Evolutionary conservation across 2,329 filamentous ascomycete species (phyloP), one percentile per base, ranked within the genome.

Genomic region (Cladophialophora exuberans): DNA sequence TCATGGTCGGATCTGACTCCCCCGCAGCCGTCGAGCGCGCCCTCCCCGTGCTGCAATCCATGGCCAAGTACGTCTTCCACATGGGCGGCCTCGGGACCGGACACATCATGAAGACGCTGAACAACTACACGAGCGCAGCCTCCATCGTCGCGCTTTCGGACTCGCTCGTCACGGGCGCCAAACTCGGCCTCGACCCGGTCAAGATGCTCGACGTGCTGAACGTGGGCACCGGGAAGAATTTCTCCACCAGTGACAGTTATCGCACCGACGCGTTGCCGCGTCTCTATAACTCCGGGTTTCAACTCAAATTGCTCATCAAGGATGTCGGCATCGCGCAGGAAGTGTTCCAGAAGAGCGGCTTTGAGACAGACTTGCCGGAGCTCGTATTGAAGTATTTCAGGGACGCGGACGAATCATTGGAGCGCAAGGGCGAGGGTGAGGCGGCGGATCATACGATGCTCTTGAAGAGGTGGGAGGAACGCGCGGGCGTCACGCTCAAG

Each of bases 161-260:
- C 30, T 52, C 53, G 1, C 45, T 62, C 5, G 55, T 62, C 4
- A 56, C 58, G 23, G 60, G 60, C 38, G 58, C 61, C 22, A 59
- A 62, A 38, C 59, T 59, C 44, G 60, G 60, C 15, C 52, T 62
- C 26, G 60, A 62, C 41, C 58, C 60, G 3, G 38, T 61, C 15
- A 52, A 61, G 51, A 74, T 74, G 71, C 68, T 75, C 43, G 70
- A 75, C 43, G 71, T 71, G 3, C 63, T 75, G 45, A 74, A 75
- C 52, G 70, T 74, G 3, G 72, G 72, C 4, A 74, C 72, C 0
- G 72, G 72, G 7, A 46, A 42, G 17, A 54, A 60, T 50, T 74
- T 73, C 48, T 71, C 69, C 2, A 73, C 72, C 0, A 42, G 61
- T 6, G 53, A 68, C 48, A 67, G 65, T 6, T 64, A 65, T 55